These are phyloP conservation scores for Neonectria sp. DNA, from an alignment of 2,329 filamentous ascomycete species.

Conservation along the genomic window DNA sequence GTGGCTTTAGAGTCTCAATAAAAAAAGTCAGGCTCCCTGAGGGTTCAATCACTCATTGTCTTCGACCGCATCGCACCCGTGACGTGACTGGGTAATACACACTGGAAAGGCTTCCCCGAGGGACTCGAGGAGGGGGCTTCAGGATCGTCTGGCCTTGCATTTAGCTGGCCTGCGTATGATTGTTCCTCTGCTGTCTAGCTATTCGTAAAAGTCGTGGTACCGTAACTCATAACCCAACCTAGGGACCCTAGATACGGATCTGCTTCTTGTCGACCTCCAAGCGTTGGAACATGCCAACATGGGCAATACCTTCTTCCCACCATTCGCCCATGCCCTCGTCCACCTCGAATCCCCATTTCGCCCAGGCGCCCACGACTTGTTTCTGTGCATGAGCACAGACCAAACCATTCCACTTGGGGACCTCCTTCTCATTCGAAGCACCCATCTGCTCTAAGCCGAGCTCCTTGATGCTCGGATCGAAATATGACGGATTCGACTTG, in stretches of 20 bases:
- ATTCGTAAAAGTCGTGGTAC: conserved; percentile 14
- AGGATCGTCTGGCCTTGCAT: not conserved
- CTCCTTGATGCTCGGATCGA: conserved; percentile 64
- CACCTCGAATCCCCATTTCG: conserved; percentile 78
- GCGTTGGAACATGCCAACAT: conserved; percentile 85
- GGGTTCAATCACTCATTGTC: conserved; percentile 54
- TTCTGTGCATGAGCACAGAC: conserved; percentile 86
- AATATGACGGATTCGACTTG: conserved; percentile 69
- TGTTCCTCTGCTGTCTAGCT: not conserved
- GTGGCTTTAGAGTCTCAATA: conserved; percentile 62
- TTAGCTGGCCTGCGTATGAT: conserved; percentile 1
- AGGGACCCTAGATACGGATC: conserved; percentile 43
- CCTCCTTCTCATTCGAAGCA: conserved; percentile 55
- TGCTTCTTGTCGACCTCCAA: conserved; percentile 54
- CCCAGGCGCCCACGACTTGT: conserved; percentile 75
- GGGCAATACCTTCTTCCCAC: conserved; percentile 87
- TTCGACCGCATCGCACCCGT: conserved; percentile 24
- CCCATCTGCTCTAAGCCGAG: conserved; percentile 61
- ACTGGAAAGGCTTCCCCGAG: not conserved
- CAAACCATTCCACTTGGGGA: conserved; percentile 80
- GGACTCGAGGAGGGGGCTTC: not conserved
- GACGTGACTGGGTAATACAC: not conserved
- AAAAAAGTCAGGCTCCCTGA: conserved; percentile 58
- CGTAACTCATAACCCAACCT: conserved; percentile 9
- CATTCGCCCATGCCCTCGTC: conserved; percentile 84